phyloP scores from a whole-genome alignment of 2,329 filamentous ascomycete genomes.

The Plenodomus lindquistii region DNA sequence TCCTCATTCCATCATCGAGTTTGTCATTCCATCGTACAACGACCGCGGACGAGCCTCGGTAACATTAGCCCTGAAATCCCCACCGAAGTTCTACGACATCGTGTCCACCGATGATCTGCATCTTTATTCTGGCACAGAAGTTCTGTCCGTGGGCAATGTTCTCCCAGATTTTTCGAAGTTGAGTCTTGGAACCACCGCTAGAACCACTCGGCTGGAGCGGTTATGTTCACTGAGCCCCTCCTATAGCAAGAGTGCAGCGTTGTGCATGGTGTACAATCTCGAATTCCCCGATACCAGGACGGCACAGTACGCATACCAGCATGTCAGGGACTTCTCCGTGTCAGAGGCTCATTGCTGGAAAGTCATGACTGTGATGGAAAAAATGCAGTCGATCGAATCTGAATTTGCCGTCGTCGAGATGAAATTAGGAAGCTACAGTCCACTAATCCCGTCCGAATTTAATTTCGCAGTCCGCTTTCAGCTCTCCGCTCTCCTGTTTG shows the following conservation, averaged over 20 bases:
- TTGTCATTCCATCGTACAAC: slow-evolving; percentile 36
- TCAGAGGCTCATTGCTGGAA: slow-evolving; percentile 17
- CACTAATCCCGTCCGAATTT: slow-evolving; percentile 3
- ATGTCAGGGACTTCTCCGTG: slow-evolving; percentile 30
- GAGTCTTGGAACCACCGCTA: slow-evolving; percentile 4
- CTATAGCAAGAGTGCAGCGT: slow-evolving; percentile 48
- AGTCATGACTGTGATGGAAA: slow-evolving; percentile 51
- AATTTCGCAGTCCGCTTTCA: slow-evolving; percentile 27
- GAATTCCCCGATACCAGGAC: slow-evolving; percentile 19
- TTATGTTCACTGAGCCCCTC: slow-evolving; percentile 42
- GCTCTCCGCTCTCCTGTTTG: slow-evolving; percentile 29
- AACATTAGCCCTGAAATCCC: slow-evolving; percentile 43
- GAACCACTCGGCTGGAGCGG: slow-evolving; percentile 24
- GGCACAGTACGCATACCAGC: slow-evolving; percentile 41
- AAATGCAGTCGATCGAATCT: slow-evolving; percentile 59
- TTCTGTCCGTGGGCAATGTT: not conserved
- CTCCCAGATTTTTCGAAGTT: slow-evolving; percentile 3
- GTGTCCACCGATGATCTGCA: slow-evolving; percentile 21
- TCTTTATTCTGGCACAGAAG: slow-evolving; percentile 17
- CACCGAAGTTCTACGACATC: slow-evolving; percentile 47
- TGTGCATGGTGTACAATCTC: slow-evolving; percentile 57
- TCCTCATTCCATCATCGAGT: slow-evolving; percentile 48
- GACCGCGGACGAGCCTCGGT: slow-evolving; percentile 24
- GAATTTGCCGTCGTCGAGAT: slow-evolving; percentile 63
- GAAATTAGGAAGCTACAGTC: slow-evolving; percentile 46